Evolutionary conservation across 2,329 filamentous ascomycete species (phyloP), one percentile per base, ranked within the genome.

Genomic region (Pseudogymnoascus sp.): DNA sequence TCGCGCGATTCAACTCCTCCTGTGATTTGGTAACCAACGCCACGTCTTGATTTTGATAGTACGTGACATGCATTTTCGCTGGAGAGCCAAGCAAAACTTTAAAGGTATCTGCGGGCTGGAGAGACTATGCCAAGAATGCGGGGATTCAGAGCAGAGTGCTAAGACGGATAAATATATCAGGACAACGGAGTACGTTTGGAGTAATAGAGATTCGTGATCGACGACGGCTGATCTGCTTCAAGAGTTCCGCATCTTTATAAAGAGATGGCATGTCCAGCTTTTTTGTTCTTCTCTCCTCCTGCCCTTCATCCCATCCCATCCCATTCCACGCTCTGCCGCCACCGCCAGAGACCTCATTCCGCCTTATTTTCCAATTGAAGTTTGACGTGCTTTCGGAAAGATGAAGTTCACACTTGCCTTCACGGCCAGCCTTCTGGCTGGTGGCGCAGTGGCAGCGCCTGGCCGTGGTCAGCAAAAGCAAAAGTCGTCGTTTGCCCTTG

Each of bases 91-190:
- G 44, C 6, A 26, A 26, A 50, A 15, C 21, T 13, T 50, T 26
- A 50, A 50, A 50, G 11, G 44, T n/a, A 13, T 6, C 13, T 19
- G 21, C 23, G 15, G 7, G 10, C 5, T 26, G 21, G 44, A 4
- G 38, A 42, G 42, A 19, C 21, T 26, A 50, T 50, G 44, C 23
- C 7, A 11, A 50, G 44, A 50, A 50, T 50, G 44, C 21, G 44
- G 44, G 44, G 21, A 50, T 50, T 26, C 13, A 50, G 21, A 50
- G 5, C 7, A 7, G 42, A 50, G 23, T 50, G 23, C 44, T 50
- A 50, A 50, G 44, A 50, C 44, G 44, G 44, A 26, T 50, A 50
- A 50, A 50, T 50, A 50, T 50, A 26, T 50, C 44, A 50, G 23
- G 44, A 50, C 21, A 50, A n/a, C 40, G 23, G 19, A 21, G 17